These are phyloP conservation scores for Primulina huaijiensis DNA, from an alignment of 257 asterid genomes.

Conservation along the genomic window DNA sequence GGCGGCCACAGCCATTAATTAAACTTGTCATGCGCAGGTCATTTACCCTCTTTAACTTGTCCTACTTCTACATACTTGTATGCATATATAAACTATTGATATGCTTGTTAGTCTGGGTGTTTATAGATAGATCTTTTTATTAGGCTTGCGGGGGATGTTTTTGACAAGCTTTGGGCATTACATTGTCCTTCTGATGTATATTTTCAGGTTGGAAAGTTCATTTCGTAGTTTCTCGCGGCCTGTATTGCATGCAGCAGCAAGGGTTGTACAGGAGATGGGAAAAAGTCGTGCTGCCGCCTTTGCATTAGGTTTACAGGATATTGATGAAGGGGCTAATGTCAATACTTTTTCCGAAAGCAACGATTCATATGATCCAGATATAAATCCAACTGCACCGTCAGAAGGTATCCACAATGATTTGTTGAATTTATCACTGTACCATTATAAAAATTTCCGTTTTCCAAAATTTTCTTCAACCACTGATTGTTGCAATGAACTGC, in stretches of 20 bases:
- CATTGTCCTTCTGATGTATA: slow-evolving; percentile 23
- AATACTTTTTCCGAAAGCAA: slow-evolving; percentile 58
- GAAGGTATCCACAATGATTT: slow-evolving; percentile 59
- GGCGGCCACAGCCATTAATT: slow-evolving; percentile 94
- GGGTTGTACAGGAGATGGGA: slow-evolving; percentile 99
- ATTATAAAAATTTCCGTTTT: slow-evolving; percentile 10
- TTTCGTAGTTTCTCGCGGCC: slow-evolving; percentile 96
- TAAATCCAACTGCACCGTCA: slow-evolving; percentile 76
- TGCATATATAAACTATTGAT: slow-evolving; percentile 1
- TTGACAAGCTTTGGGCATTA: slow-evolving; percentile 14
- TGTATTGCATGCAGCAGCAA: slow-evolving; percentile 90
- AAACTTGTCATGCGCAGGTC: slow-evolving; percentile 99
- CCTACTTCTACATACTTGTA: slow-evolving; percentile 13
- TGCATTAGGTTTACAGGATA: slow-evolving; percentile 86
- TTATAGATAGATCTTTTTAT: not conserved
- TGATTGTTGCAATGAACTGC: slow-evolving; percentile 9
- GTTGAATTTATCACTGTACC: slow-evolving; percentile 17
- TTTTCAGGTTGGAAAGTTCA: slow-evolving; percentile 83
- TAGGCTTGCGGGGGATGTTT: slow-evolving; percentile 16
- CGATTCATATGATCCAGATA: slow-evolving; percentile 70
- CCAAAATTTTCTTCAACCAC: slow-evolving; percentile 11
- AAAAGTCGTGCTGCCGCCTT: slow-evolving; percentile 99
- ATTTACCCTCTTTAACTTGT: slow-evolving; percentile 23
- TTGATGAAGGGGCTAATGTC: slow-evolving; percentile 86
- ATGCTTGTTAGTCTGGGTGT: not conserved